Percentiles rank a stretch among this genome's conserved stretches.
Evolutionary conservation across 2,329 filamentous ascomycete genomes (phyloP).

Genomic region (Moelleriella libera): DNA sequence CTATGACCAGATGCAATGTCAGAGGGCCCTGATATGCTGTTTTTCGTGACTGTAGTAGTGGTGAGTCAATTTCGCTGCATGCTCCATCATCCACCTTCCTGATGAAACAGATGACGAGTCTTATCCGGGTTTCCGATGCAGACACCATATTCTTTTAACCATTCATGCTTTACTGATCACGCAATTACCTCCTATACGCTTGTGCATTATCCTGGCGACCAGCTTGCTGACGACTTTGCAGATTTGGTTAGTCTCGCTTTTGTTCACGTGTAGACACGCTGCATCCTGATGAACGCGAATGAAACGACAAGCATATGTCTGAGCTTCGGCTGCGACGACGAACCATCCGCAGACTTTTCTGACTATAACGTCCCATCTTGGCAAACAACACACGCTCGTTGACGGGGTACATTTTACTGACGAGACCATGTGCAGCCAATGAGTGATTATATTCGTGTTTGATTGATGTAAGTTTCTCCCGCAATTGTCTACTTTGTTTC

Average conservation of each 20-base stretch:
- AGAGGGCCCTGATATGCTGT: no score
- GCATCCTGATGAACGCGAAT: constrained; percentile 68
- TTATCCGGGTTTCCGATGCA: constrained; percentile 60
- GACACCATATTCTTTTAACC: constrained; percentile 52
- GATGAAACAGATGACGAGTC: constrained; percentile 53
- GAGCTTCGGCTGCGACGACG: constrained; percentile 46
- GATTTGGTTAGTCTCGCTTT: no score
- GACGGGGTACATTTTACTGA: constrained; percentile 3
- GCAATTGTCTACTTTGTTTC: not conserved
- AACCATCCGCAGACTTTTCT: constrained; percentile 16
- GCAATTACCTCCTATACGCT: constrained; percentile 8
- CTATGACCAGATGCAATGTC: no score
- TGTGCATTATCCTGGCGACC: not conserved
- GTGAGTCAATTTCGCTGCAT: not conserved
- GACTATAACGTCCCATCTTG: constrained; percentile 1
- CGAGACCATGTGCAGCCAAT: not conserved
- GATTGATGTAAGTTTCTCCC: constrained; percentile 12
- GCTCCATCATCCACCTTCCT: not conserved
- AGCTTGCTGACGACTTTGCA: no score
- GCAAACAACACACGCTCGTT: no score
- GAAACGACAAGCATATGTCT: constrained; percentile 97
- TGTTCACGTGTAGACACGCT: constrained; percentile 4
- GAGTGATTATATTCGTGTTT: not conserved
- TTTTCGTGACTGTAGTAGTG: no score
- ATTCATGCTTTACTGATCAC: constrained; percentile 53